Evolutionary conservation across 2,329 filamentous ascomycete genomes (phyloP).

Genomic region (Plenodomus tracheiphilus): DNA sequence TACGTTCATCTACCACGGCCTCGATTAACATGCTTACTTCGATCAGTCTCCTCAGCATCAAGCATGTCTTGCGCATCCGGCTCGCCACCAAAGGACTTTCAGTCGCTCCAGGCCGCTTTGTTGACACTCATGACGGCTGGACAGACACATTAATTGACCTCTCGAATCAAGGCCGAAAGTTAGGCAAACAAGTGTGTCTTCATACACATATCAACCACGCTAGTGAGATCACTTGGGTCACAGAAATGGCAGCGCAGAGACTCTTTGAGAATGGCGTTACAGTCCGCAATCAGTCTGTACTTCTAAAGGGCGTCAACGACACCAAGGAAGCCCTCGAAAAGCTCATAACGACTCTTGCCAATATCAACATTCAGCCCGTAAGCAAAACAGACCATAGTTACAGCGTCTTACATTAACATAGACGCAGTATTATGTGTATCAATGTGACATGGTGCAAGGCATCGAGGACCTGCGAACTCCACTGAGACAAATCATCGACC

Average conservation of each 20-base stretch:
- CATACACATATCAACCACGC: slow-evolving; percentile 70
- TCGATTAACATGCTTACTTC: background rate
- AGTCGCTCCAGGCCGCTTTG: slow-evolving; percentile 60
- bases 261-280: slow-evolving; percentile 57
- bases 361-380: slow-evolving; percentile 62
- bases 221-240: slow-evolving; percentile 65
- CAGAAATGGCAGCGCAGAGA: slow-evolving; percentile 54
- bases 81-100: slow-evolving; percentile 66
- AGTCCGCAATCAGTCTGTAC: slow-evolving; percentile 64
- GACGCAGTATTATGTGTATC: slow-evolving; percentile 65
- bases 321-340: slow-evolving; percentile 55
- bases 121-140: slow-evolving; percentile 60
- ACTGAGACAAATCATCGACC: slow-evolving; percentile 59
- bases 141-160: slow-evolving; percentile 56
- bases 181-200: slow-evolving; percentile 63
- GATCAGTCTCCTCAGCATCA: slow-evolving; percentile 56
- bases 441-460: slow-evolving; percentile 64
- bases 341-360: slow-evolving; percentile 58
- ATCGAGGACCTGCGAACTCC: slow-evolving; percentile 67
- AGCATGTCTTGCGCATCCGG: slow-evolving; percentile 62
- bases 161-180: slow-evolving; percentile 53
- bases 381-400: slow-evolving; percentile 16
- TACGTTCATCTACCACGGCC: slow-evolving; percentile 4
- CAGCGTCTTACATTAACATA: background rate
- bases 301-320: slow-evolving; percentile 64